phyloP scores from a whole-genome alignment of 192 early-diverging fungal genomes.

The Coemansia sp. region DNA sequence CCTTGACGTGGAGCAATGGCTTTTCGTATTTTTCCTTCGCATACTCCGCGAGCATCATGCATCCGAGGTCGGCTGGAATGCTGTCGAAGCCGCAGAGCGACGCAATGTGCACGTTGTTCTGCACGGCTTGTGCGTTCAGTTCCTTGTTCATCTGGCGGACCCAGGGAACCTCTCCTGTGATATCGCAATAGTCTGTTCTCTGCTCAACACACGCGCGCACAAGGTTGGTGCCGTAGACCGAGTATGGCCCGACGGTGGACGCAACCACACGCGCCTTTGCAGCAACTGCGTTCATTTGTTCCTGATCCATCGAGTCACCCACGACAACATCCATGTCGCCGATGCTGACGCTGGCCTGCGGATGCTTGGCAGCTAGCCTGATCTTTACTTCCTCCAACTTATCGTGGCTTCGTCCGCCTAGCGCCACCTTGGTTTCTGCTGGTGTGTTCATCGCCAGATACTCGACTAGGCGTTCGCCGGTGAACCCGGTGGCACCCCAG shows the following conservation, averaged over 20 bases:
- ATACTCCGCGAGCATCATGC: constrained; percentile 68
- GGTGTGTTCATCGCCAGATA: constrained; percentile 58
- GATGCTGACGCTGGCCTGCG: constrained; percentile 6
- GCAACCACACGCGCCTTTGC: constrained; percentile 71
- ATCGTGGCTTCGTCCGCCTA: constrained; percentile 70
- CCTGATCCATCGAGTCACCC: constrained; percentile 64
- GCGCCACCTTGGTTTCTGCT: constrained; percentile 62
- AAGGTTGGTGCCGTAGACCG: constrained; percentile 66
- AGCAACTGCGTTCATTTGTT: constrained; percentile 62
- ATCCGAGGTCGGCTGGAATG: constrained; percentile 83
- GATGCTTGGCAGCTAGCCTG: constrained; percentile 57
- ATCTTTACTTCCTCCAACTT: constrained; percentile 65
- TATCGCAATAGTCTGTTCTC: constrained; percentile 83
- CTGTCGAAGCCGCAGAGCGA: constrained; percentile 89
- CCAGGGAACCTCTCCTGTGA: constrained; percentile 79
- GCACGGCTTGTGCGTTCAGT: constrained; percentile 66
- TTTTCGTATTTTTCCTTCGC: constrained; percentile 50
- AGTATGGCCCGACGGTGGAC: constrained; percentile 81
- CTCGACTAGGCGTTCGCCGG: constrained; percentile 70
- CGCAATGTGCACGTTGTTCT: constrained; percentile 69
- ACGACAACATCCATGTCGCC: constrained; percentile 60
- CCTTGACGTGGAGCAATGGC: constrained; percentile 62
- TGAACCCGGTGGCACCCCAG: constrained; percentile 85
- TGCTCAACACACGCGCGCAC: constrained; percentile 44
- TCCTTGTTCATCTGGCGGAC: constrained; percentile 63